A percentile compares a stretch with the other conserved stretches of the same genome.
Evolutionary conservation across 2,329 filamentous ascomycete genomes (phyloP).

Genomic region (Rasamsonia emersonii): DNA sequence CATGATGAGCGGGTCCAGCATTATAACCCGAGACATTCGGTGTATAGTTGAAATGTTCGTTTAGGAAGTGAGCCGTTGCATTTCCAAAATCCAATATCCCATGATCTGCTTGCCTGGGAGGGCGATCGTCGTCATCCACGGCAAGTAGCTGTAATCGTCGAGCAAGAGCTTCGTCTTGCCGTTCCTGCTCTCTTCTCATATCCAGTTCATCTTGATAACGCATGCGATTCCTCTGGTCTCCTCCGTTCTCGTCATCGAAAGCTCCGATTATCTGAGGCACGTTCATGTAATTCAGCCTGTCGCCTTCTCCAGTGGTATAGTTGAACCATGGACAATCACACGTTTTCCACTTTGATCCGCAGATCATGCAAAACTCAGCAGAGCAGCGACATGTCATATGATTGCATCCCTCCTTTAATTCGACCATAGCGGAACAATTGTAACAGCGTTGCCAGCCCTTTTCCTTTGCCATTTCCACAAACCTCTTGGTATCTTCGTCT

Average conservation of each 20-base stretch:
- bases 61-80: no score
- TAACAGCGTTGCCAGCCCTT: slow-evolving; percentile 73
- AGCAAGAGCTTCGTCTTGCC: slow-evolving; percentile 43
- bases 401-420: slow-evolving; percentile 74
- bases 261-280: no score
- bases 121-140: slow-evolving; percentile 4
- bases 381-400: slow-evolving; percentile 82
- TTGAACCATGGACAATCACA: slow-evolving; percentile 79
- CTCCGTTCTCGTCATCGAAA: no score
- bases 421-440: slow-evolving; percentile 67
- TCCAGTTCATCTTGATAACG: slow-evolving; percentile 42
- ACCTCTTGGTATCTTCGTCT: slow-evolving; percentile 27
- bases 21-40: no score
- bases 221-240: slow-evolving; percentile 28
- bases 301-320: slow-evolving; percentile 47
- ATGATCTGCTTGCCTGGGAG: no score
- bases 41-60: no score
- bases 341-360: slow-evolving; percentile 70
- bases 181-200: slow-evolving; percentile 40
- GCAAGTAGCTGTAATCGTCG: slow-evolving; percentile 37
- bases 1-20: no score
- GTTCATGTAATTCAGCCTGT: slow-evolving; percentile 46
- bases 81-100: no score
- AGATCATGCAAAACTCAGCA: slow-evolving; percentile 81
- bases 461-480: slow-evolving; percentile 57